Conservation (phyloP, 768 basidiomycete genomes). For the Erythrobasidium yunnanense region DNA sequence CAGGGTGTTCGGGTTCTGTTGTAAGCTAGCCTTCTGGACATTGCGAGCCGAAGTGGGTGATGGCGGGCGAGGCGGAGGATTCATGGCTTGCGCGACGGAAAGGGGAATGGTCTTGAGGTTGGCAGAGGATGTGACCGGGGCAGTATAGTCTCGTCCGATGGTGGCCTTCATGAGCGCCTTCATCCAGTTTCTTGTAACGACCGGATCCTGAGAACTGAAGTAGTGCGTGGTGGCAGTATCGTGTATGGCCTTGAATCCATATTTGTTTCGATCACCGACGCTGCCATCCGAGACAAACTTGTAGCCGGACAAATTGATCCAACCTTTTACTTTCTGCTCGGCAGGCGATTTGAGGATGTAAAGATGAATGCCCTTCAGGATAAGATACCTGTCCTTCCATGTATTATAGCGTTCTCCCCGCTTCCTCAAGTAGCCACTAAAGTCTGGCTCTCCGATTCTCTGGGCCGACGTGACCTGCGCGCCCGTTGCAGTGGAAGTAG, state of each 20-base stretch:
- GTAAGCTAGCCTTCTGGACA: constrained; percentile 54
- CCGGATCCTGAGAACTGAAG: constrained; percentile 84
- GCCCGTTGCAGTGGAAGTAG: neutral
- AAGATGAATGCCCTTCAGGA: constrained; percentile 80
- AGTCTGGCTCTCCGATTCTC: constrained; percentile 82
- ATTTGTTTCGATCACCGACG: constrained; percentile 69
- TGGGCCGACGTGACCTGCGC: constrained; percentile 57
- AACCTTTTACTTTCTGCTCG: constrained; percentile 95
- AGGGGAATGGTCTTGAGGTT: constrained; percentile 94
- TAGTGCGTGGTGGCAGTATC: constrained; percentile 74
- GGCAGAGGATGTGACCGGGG: constrained; percentile 87
- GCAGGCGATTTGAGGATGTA: constrained; percentile 67
- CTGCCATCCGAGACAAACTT: constrained; percentile 72
- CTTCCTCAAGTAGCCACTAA: constrained; percentile 90
- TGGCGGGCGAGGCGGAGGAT: constrained; percentile 85
- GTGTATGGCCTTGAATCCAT: constrained; percentile 89
- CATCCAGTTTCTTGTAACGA: constrained; percentile 90
- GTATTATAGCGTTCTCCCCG: constrained; percentile 81
- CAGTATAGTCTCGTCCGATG: constrained; percentile 88
- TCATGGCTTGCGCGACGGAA: constrained; percentile 89
- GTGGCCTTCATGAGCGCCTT: constrained; percentile 99
- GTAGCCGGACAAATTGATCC: constrained; percentile 80
- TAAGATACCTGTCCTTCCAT: constrained; percentile 86
- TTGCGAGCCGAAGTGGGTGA: constrained; percentile 90
- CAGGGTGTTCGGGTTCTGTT: constrained; percentile 39